Base-by-base conservation (phyloP, 495 filamentous ascomycete genomes). In the Niebla homalea region DNA sequence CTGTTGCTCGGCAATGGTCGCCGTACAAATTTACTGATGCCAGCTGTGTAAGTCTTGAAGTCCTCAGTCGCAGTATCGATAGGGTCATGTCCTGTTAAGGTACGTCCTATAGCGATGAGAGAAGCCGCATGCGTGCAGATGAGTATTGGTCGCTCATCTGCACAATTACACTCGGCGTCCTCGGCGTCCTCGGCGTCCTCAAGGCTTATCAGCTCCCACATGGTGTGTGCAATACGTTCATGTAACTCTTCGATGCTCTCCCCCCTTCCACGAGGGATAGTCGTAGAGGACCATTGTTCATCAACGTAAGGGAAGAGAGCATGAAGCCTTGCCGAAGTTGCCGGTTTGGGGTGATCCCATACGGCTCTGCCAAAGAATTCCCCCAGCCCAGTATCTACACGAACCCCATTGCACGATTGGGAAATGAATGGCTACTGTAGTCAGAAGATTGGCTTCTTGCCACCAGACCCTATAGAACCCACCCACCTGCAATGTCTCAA, bases 121-220 rank as follows among this genome's bases (percentile, higher is more conserved):
- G 79, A 74, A 19, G 92, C 92, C 0, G 90, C 92, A 69, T 98
- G 92, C n/a, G 87, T 81, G 63, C 85, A 94, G 14, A 98, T 74
- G 20, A 94, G 54, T 15, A 96, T 69, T 0, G 86, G 70, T 43
- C 43, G 44, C 18, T 46, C 40, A 26, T 23, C 44, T 36, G 22
- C 1, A 6, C 62, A 66, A 14, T n/a, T n/a, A n/a, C n/a, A n/a
- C n/a, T n/a, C n/a, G n/a, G 60, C 47, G 25, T 40, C 15, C 36
- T 40, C 60, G 2, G 60, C 46, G 26, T 76, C 67, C 43, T 82
- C 73, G 4, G 60, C 55, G 60, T 98, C 92, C 26, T 83, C 75
- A 36, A 77, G 67, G 45, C 72, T 68, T 56, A 98, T 88, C 44
- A 97, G 75, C 5, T 67, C 68, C 15, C 77, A 66, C 19, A 95